Percentiles rank a stretch among this genome's conserved stretches.
These are phyloP conservation scores for Meira nashicola DNA, from an alignment of 1,284 basidiomycete species.

Conservation along the genomic window DNA sequence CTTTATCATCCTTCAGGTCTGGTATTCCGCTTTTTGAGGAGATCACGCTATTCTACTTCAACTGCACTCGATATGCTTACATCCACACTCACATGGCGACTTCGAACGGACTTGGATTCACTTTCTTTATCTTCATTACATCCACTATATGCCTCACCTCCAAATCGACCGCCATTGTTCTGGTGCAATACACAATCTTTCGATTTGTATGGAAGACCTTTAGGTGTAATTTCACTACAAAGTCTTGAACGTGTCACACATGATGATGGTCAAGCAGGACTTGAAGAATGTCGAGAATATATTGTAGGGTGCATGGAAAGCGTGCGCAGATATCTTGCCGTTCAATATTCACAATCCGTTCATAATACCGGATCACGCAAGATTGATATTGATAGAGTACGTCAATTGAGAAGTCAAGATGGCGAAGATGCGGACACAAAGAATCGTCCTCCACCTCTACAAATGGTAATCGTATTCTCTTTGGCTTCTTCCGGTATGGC, in stretches of 20 bases:
- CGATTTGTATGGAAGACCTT: slow-evolving; percentile 43
- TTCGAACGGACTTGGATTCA: slow-evolving; percentile 38
- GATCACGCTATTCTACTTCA: slow-evolving; percentile 27
- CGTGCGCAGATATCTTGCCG: slow-evolving; percentile 37
- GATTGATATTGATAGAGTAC: neutral
- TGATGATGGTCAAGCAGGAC: slow-evolving; percentile 11
- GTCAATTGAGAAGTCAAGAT: slow-evolving; percentile 7
- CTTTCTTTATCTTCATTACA: slow-evolving; percentile 32
- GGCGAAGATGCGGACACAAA: neutral
- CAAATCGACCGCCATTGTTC: slow-evolving; percentile 41
- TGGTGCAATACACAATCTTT: slow-evolving; percentile 39
- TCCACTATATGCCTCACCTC: slow-evolving; percentile 39
- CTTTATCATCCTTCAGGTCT: slow-evolving; percentile 15
- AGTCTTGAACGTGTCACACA: slow-evolving; percentile 39
- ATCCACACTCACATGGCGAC: slow-evolving; percentile 34
- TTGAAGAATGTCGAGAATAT: slow-evolving; percentile 48
- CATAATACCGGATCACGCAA: neutral
- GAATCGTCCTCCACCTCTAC: slow-evolving; percentile 22
- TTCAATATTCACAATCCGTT: slow-evolving; percentile 18
- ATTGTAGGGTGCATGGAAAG: slow-evolving; percentile 50
- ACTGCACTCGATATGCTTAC: slow-evolving; percentile 28
- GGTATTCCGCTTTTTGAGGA: slow-evolving; percentile 39
- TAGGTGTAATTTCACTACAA: slow-evolving; percentile 41
- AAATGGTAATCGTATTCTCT: slow-evolving; percentile 41
- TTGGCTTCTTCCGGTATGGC: slow-evolving; percentile 36